Conservation (phyloP, 2,329 filamentous ascomycete genomes). For the Pyricularia pennisetigena region DNA sequence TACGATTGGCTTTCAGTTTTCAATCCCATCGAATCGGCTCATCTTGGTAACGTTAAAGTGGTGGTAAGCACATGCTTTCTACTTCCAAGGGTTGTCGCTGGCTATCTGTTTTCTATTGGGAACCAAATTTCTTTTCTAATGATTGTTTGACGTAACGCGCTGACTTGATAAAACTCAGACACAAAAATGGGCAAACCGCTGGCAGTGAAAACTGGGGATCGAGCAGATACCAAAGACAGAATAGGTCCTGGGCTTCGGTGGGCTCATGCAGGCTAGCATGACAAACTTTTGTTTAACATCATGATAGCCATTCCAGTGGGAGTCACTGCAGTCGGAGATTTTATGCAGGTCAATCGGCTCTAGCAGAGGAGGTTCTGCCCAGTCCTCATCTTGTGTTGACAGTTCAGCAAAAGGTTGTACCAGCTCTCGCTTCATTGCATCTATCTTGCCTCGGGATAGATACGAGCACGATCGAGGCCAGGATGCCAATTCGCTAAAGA, state of each 20-base stretch:
- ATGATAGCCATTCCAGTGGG: background rate
- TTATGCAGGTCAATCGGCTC: background rate
- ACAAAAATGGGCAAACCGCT: background rate
- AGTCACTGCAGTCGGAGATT: background rate
- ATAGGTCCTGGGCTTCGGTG: background rate
- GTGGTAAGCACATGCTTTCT: background rate
- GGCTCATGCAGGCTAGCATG: background rate
- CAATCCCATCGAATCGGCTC: background rate
- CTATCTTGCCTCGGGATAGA: background rate
- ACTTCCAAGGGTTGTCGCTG: background rate
- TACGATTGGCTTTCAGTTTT: background rate
- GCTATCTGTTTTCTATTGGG: background rate
- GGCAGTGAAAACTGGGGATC: background rate
- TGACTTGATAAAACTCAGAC: too few relatives aligned
- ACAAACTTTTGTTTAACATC: background rate
- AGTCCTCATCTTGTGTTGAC: background rate
- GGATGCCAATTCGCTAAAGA: background rate
- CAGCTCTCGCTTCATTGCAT: background rate
- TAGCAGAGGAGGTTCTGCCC: background rate
- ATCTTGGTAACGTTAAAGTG: background rate
- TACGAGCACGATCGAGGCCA: background rate
- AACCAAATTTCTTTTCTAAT: too few relatives aligned
- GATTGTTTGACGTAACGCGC: too few relatives aligned
- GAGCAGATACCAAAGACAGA: background rate
- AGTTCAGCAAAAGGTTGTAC: background rate